These are phyloP conservation scores for Nissolia schottii DNA, from an alignment of 306 rosid genomes.

Conservation along the genomic window DNA sequence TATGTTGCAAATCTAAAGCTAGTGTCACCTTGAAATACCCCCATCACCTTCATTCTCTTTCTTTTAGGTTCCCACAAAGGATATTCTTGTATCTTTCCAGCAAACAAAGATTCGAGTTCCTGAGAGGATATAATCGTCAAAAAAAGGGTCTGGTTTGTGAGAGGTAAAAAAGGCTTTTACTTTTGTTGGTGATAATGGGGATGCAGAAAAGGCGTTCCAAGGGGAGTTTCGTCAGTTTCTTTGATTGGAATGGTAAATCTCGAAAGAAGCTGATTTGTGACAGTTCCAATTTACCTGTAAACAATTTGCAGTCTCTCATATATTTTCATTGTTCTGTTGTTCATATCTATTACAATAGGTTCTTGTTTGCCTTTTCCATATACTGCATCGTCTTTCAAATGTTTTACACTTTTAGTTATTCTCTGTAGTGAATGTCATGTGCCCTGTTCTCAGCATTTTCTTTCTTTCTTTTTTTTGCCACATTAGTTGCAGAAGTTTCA, in stretches of 20 bases:
- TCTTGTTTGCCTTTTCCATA: not conserved
- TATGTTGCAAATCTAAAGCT: not conserved
- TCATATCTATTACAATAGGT: not conserved
- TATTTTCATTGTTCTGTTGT: not conserved
- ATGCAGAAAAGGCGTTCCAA: slow-evolving; percentile 63
- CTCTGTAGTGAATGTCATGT: not conserved
- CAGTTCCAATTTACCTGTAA: slow-evolving; percentile 49
- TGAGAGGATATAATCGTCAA: not conserved
- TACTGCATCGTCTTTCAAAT: not conserved
- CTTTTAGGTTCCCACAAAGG: not conserved
- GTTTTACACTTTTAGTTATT: not conserved
- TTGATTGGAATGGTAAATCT: slow-evolving; percentile 79
- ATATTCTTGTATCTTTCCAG: not conserved
- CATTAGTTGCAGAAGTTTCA: slow-evolving; percentile 36
- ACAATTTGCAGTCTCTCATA: not conserved
- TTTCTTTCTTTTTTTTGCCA: too few species aligned
- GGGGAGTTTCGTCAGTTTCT: slow-evolving; percentile 71
- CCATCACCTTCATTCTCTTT: not conserved
- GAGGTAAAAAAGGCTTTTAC: not conserved
- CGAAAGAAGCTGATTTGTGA: slow-evolving; percentile 51
- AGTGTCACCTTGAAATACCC: not conserved
- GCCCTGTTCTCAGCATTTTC: not conserved
- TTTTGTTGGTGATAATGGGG: slow-evolving; percentile 50
- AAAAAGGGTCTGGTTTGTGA: not conserved
- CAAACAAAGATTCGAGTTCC: not conserved